phyloP scores from a whole-genome alignment of 2,329 filamentous ascomycete species.

The Phialophora expanda region DNA sequence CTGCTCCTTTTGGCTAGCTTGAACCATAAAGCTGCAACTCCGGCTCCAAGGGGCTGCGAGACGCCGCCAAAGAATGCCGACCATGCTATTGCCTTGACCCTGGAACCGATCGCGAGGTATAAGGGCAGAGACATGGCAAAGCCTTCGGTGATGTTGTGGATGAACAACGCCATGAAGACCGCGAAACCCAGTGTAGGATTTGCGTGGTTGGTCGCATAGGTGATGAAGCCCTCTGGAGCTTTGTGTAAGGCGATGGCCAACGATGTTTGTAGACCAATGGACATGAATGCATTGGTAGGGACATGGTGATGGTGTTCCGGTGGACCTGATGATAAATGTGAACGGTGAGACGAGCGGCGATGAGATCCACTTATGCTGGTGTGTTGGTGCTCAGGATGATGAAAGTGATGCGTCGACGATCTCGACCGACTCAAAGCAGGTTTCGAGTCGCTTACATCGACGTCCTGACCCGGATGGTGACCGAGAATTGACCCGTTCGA shows the following conservation, averaged over 20 bases:
- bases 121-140: conserved; percentile 92
- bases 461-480: conserved; percentile 30
- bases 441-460: conserved; percentile 1
- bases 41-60: conserved; percentile 85
- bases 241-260: conserved; percentile 96
- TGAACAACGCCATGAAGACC: conserved; percentile 93
- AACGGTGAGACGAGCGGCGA: conserved; percentile 26
- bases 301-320: conserved; percentile 88
- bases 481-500: conserved; percentile 8
- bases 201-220: conserved; percentile 95
- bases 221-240: conserved; percentile 84
- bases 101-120: conserved; percentile 85
- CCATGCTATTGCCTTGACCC: conserved; percentile 82
- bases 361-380: neutral
- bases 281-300: conserved; percentile 88
- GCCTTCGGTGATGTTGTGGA: conserved; percentile 97
- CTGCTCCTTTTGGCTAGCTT: conserved; percentile 64
- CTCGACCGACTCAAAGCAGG: conserved; percentile 31
- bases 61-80: conserved; percentile 82
- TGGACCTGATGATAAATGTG: conserved; percentile 27
- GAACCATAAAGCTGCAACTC: conserved; percentile 84
- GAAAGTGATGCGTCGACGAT: conserved; percentile 37
- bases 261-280: conserved; percentile 93
- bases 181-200: conserved; percentile 86
- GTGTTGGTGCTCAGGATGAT: conserved; percentile 39